Evolutionary conservation across 768 basidiomycete genomes (phyloP), one percentile per base, ranked within the genome.

Genomic region (Psilocybe cubensis): DNA sequence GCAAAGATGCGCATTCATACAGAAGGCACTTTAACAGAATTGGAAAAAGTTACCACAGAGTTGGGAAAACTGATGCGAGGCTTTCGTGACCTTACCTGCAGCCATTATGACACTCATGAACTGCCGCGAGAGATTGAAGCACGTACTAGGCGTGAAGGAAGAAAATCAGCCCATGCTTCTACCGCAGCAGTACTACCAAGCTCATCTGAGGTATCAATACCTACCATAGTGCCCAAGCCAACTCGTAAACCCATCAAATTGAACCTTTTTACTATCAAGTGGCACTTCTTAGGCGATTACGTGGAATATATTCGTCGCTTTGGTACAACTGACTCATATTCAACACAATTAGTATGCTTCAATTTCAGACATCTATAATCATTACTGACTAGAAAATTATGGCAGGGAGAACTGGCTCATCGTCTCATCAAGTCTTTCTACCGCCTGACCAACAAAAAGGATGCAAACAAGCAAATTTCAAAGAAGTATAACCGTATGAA

Each of bases 371-470:
- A 18, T 57, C 28, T 17, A 29, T 2, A 24, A 3, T 29, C n/a
- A n/a, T n/a, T n/a, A n/a, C 21, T 28, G 14, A 14, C 28, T 27
- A 11, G 40, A 41, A 27, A 25, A 24, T 11, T 47, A 18, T 52
- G n/a, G 40, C 52, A 81, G 79, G 76, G 77, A 0, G 79, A 83
- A 55, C 68, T 76, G 0, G 71, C 77, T n/a, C 81, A 83, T 53
- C 60, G 68, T 0, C 57, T 65, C 0, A 64, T 76, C 9, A 82
- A 83, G 63, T 59, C 59, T 0, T 64, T 76, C 25, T 82, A 79
- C 42, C 53, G 54, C 0, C 35, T 61, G 0, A 76, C 73, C 0
- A 78, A 76, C 61, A 79, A 79, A 57, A 68, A 62, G 4, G 43
- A 70, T 10, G 61, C 64, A 14, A 51, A 46, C 0, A 17, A 42